These are phyloP conservation scores for Aspergillus taichungensis DNA, from an alignment of 495 filamentous ascomycete genomes.

Conservation along the genomic window DNA sequence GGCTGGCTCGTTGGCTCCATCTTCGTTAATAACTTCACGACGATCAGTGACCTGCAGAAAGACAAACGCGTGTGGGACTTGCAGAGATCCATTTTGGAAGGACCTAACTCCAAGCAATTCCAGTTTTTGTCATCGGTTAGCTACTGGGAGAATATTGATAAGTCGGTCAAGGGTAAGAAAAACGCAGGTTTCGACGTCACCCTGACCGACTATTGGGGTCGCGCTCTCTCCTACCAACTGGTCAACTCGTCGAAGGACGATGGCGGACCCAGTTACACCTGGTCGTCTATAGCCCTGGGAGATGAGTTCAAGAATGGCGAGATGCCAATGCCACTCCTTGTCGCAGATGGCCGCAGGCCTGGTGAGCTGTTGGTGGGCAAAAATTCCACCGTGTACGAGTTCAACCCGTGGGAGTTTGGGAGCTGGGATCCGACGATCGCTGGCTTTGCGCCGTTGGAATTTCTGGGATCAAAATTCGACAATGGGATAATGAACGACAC, in stretches of 20 bases:
- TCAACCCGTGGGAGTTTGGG: conserved; percentile 81
- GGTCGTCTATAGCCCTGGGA: conserved; percentile 69
- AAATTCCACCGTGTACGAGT: conserved; percentile 76
- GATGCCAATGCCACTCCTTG: conserved; percentile 71
- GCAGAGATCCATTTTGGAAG: conserved; percentile 60
- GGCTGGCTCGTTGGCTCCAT: conserved; percentile 85
- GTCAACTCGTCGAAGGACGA: conserved; percentile 52
- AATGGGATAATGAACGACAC: conserved; percentile 49
- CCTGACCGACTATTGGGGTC: conserved; percentile 76
- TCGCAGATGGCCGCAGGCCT: conserved; percentile 64
- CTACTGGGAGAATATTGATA: conserved; percentile 58
- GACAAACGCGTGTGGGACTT: conserved; percentile 60
- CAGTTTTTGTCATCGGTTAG: conserved; percentile 38
- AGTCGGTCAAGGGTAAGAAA: conserved; percentile 53
- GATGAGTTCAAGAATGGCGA: conserved; percentile 54
- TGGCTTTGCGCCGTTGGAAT: conserved; percentile 67
- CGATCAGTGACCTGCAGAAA: conserved; percentile 51
- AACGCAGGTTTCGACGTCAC: conserved; percentile 65
- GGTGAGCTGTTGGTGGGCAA: conserved; percentile 52
- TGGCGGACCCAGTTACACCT: conserved; percentile 73
- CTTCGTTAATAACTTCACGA: conserved; percentile 82
- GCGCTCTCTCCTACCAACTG: conserved; percentile 73
- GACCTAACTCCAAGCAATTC: conserved; percentile 40
- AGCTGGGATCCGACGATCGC: conserved; percentile 71
- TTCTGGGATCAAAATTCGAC: conserved; percentile 70